These are phyloP conservation scores for Filobasidium uniguttulatum DNA, from an alignment of 1,284 basidiomycete genomes.

Conservation along the genomic window DNA sequence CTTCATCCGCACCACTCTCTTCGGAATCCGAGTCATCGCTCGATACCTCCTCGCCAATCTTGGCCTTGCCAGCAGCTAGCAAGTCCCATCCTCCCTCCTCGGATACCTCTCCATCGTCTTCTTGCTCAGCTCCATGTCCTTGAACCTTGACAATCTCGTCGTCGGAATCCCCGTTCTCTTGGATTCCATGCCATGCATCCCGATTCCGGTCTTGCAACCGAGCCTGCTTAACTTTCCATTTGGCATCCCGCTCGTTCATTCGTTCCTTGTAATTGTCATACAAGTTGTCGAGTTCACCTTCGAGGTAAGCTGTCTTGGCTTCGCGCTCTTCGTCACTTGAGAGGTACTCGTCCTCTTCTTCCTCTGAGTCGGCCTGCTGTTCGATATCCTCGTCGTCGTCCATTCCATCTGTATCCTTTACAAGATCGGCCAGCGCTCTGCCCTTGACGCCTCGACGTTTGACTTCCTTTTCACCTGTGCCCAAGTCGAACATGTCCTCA, in stretches of 20 bases:
- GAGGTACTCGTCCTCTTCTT: conserved; percentile 43
- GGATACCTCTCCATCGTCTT: conserved; percentile 41
- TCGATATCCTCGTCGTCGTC: conserved; percentile 26
- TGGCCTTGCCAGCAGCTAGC: conserved; percentile 50
- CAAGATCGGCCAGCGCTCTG: conserved; percentile 40
- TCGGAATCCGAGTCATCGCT: conserved; percentile 28
- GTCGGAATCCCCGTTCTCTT: conserved; percentile 25
- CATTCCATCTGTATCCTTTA: conserved; percentile 38
- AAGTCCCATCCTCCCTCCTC: conserved; percentile 61
- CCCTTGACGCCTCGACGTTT: conserved; percentile 40
- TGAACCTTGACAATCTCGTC: conserved; percentile 31
- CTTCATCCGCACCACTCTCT: conserved; percentile 26
- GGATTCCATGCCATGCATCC: conserved; percentile 63
- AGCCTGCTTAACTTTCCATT: conserved; percentile 75
- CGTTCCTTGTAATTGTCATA: conserved; percentile 79
- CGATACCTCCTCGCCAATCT: conserved; percentile 44
- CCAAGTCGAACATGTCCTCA: conserved; percentile 76
- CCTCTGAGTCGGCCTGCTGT: conserved; percentile 35
- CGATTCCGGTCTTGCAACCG: conserved; percentile 58
- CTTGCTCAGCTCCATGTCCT: conserved; percentile 37
- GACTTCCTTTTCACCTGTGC: conserved; percentile 45
- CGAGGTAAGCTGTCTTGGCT: conserved; percentile 51
- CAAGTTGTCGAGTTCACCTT: conserved; percentile 71
- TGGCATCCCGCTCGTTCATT: conserved; percentile 71
- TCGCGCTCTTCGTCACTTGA: conserved; percentile 61